Base-by-base conservation (phyloP, 2,329 filamentous ascomycete species). In the Arthrobotrys conoides region DNA sequence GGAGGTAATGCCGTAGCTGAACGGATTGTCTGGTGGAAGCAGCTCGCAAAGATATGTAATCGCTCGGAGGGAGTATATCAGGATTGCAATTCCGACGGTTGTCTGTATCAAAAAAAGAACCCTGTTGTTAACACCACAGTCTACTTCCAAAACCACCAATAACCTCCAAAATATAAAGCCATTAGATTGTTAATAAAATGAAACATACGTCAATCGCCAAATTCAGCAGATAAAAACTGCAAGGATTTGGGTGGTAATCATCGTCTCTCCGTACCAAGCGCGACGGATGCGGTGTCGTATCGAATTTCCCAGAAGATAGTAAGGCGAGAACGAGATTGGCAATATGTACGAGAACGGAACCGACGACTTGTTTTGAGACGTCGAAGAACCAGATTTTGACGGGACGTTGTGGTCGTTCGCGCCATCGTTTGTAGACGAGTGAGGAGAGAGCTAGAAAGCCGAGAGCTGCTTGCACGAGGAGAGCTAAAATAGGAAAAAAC, bases 381-480 rank as follows among this genome's bases (percentile, higher is more conserved):
- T 99, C 96, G 84, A 98, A 99, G 84, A 93, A 94, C 82, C 96
- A 99, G 81, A 99, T 94, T 88, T 96, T 97, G 83, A 98, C 83
- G 0, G 95, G 95, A 70, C 96, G 89, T 84, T 97, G 95, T 0
- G 96, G 95, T 72, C 93, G 89, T 85, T 99, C 96, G 81, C 93
- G 90, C 90, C 92, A 97, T 81, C 96, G 89, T 87, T 99, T 99
- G 87, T 90, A 97, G 6, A 98, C 95, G 61, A 99, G 88, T 0
- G 94, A 93, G 69, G 95, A 87, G 66, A 98, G 86, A 8, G 96
- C 96, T 71, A 97, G 86, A 18, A 88, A 89, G 18, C 96, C 96
- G 18, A 99, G 89, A 0, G 93, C 93, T 51, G 90, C 91, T 86
- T 99, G 96, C 5, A 99, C 92, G 38, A 99, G 83, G 70, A 99